Base-by-base conservation (phyloP, 257 asterid species). In the Fraxinus americana region DNA sequence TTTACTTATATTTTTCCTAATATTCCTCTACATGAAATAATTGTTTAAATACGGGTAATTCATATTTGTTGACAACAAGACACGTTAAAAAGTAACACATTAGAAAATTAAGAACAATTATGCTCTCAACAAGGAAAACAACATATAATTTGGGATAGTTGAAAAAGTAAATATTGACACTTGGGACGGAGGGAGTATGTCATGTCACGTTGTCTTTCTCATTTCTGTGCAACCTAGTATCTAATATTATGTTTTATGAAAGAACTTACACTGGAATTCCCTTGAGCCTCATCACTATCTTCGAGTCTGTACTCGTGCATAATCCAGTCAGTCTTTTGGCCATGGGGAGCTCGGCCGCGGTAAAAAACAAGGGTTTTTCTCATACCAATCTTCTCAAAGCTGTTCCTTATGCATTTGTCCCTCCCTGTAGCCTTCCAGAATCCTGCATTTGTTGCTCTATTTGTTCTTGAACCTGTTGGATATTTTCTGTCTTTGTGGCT, bases 361-460 rank as follows among this genome's bases (percentile, higher is more conserved):
- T 94, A 94, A 87, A 94, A 94, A 25, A 94, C 98, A 1, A 94
- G 86, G 73, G 98, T 94, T 83, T 94, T 94, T 52, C 98, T 85
- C 98, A 92, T 94, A 0, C 98, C 98, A 65, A 94, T 94, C 85
- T 92, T 94, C 65, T 82, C 85, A 78, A 79, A 84, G 83, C 63
- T 88, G 89, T 88, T 91, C 70, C 97, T 83, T 32, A 94, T 89
- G 92, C 96, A 90, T 81, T 94, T 94, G 84, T 94, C 97, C 7
- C 98, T 82, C 6, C 98, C 98, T 0, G 98, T 94, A 0, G 98
- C 98, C 85, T 94, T 94, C 98, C 98, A 94, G 71, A 94, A 94
- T 1, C 98, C 98, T 0, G 98, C 98, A 75, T 82, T 87, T 4
- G 98, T 92, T 0, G 98, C 98, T 68, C 97, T 65, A 75, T 94